A percentile compares a stretch with the other conserved stretches of the same genome.
Evolutionary conservation across 2,329 filamentous ascomycete species (phyloP).

Genomic region (Pyrenophora seminiperda): DNA sequence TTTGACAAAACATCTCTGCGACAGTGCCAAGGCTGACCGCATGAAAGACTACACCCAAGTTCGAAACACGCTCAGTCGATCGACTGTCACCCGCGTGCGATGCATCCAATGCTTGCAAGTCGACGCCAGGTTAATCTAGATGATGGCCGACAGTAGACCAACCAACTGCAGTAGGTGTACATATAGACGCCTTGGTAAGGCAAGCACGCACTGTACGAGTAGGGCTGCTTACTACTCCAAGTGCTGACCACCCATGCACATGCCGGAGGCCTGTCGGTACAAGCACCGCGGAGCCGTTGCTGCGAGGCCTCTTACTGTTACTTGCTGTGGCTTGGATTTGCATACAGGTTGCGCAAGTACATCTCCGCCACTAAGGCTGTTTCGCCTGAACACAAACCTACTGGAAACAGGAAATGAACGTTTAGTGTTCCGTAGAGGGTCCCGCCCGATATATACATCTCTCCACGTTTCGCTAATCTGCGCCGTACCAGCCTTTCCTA

Average conservation of each 20-base stretch:
- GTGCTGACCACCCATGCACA: conserved; percentile 33
- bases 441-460: background rate
- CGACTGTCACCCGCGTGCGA: conserved; percentile 20
- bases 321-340: conserved; percentile 11
- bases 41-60: conserved; percentile 31
- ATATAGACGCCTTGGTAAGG: conserved; percentile 5
- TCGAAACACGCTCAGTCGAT: conserved; percentile 33
- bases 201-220: conserved; percentile 12
- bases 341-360: conserved; percentile 2
- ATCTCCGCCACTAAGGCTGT: conserved; percentile 2
- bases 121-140: conserved; percentile 24
- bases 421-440: background rate
- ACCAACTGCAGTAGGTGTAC: conserved; percentile 16
- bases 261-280: conserved; percentile 13
- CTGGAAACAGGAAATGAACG: conserved; percentile 2
- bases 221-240: conserved; percentile 29
- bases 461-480: background rate
- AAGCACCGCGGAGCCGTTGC: conserved; percentile 12
- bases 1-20: conserved; percentile 30
- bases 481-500: no score
- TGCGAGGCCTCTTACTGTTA: conserved; percentile 8
- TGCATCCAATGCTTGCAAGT: conserved; percentile 12
- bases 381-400: conserved; percentile 1
- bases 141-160: conserved; percentile 27
- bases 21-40: conserved; percentile 30